These are phyloP conservation scores for Pseudevernia furfuracea DNA, from an alignment of 495 filamentous ascomycete species.

Conservation along the genomic window DNA sequence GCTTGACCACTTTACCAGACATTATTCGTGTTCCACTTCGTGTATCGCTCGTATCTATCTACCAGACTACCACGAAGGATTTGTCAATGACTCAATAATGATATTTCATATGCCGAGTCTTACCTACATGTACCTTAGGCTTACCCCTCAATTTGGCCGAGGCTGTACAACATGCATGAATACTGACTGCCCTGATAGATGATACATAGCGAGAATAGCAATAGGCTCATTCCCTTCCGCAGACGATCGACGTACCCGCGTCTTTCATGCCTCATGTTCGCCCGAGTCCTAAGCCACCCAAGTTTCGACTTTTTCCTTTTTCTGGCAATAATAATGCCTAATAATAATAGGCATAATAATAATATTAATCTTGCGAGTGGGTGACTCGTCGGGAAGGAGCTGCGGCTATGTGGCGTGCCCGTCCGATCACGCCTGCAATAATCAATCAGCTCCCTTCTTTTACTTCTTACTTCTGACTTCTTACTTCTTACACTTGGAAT, in stretches of 20 bases:
- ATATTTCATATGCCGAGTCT: not conserved
- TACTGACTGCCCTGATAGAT: not conserved
- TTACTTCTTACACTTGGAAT: not conserved
- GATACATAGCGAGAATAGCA: too few relatives aligned
- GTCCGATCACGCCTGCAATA: constrained; percentile 8
- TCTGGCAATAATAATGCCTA: too few relatives aligned
- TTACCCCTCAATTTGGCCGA: not conserved
- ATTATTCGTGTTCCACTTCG: not conserved
- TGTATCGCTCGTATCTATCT: not conserved
- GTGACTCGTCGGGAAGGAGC: constrained; percentile 4
- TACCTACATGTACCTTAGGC: too few relatives aligned
- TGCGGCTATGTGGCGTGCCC: constrained; percentile 15
- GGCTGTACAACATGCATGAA: constrained; percentile 3
- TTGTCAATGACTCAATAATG: too few relatives aligned
- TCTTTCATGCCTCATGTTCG: constrained; percentile 13
- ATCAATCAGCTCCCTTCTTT: not conserved
- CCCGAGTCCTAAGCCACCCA: constrained; percentile 6
- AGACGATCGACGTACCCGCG: constrained; percentile 20
- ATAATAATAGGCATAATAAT: too few relatives aligned
- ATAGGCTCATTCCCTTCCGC: constrained; percentile 21
- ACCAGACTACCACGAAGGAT: not conserved
- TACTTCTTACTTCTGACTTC: not conserved
- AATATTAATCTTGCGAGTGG: constrained; percentile 10
- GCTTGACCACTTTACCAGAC: not conserved
- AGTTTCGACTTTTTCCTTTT: not conserved